phyloP scores from a whole-genome alignment of 495 filamentous ascomycete species.

The Rusavskia elegans region DNA sequence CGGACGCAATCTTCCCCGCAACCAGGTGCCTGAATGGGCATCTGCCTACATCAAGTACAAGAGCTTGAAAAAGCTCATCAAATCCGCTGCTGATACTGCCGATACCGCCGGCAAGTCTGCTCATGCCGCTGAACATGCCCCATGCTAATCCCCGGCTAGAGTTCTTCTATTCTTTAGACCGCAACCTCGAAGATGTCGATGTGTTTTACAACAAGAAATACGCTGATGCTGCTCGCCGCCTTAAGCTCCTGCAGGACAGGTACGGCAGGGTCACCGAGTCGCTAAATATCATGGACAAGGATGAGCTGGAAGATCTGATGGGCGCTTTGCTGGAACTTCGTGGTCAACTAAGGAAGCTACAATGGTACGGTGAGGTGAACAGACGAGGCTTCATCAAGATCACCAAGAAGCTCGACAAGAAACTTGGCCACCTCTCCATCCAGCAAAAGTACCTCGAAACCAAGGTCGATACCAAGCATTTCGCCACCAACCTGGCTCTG shows the following conservation, averaged over 20 bases:
- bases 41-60: slow-evolving; percentile 92
- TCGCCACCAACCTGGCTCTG: slow-evolving; percentile 60
- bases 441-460: slow-evolving; percentile 72
- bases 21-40: slow-evolving; percentile 95
- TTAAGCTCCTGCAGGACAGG: slow-evolving; percentile 70
- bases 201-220: slow-evolving; percentile 93
- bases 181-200: slow-evolving; percentile 91
- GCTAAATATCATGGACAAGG: slow-evolving; percentile 39
- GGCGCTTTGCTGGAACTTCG: slow-evolving; percentile 77
- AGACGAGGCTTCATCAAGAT: slow-evolving; percentile 91
- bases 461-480: slow-evolving; percentile 72
- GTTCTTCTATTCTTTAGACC: slow-evolving; percentile 88
- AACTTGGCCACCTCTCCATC: slow-evolving; percentile 50
- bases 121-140: slow-evolving; percentile 6
- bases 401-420: slow-evolving; percentile 94
- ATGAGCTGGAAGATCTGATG: slow-evolving; percentile 80
- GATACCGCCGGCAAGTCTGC: slow-evolving; percentile 56
- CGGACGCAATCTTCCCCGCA: slow-evolving; percentile 67
- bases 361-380: slow-evolving; percentile 98
- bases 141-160: slow-evolving; percentile 33
- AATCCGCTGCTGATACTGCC: slow-evolving; percentile 47
- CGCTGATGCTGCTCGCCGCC: slow-evolving; percentile 59
- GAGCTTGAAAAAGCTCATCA: slow-evolving; percentile 85
- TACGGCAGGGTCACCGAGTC: slow-evolving; percentile 48
- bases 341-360: slow-evolving; percentile 71